phyloP scores from a whole-genome alignment of 2,329 filamentous ascomycete species.

The Penicillium sclerotigenum region DNA sequence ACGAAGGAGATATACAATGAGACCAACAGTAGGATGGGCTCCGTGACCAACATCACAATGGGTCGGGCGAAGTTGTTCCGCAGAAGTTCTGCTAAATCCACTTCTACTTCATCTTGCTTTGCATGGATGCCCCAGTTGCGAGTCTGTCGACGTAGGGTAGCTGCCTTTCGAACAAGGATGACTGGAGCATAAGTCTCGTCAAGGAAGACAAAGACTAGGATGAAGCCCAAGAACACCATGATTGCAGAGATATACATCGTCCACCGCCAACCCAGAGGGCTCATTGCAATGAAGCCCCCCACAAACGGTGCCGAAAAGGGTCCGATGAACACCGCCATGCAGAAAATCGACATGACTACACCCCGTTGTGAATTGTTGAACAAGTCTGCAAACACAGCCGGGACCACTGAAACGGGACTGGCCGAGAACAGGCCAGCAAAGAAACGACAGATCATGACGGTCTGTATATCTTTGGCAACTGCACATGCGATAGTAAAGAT shows the following conservation, averaged over 20 bases:
- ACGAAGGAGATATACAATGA: slow-evolving; percentile 34
- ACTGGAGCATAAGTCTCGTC: slow-evolving; percentile 54
- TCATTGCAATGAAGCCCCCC: slow-evolving; percentile 50
- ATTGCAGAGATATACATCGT: slow-evolving; percentile 50
- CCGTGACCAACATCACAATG: slow-evolving; percentile 34
- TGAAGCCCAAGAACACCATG: slow-evolving; percentile 48
- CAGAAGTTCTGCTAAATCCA: slow-evolving; percentile 46
- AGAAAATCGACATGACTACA: slow-evolving; percentile 46
- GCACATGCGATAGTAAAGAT: slow-evolving; percentile 46
- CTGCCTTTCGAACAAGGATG: slow-evolving; percentile 52
- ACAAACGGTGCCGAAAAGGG: slow-evolving; percentile 49
- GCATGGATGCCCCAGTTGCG: slow-evolving; percentile 58
- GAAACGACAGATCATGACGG: slow-evolving; percentile 45
- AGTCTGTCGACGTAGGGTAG: slow-evolving; percentile 50
- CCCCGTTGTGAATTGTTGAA: slow-evolving; percentile 46
- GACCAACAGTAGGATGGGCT: slow-evolving; percentile 37
- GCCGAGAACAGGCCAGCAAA: slow-evolving; percentile 46
- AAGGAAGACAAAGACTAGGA: slow-evolving; percentile 40
- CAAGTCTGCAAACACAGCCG: slow-evolving; percentile 47
- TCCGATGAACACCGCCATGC: slow-evolving; percentile 47
- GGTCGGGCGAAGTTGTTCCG: slow-evolving; percentile 47
- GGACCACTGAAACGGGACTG: slow-evolving; percentile 43
- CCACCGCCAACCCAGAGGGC: slow-evolving; percentile 50
- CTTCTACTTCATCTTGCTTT: slow-evolving; percentile 50
- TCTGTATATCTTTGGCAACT: slow-evolving; percentile 36